Evolutionary conservation across 352 stramenopile genomes (phyloP).

Genomic region (Phytophthora brassicae): DNA sequence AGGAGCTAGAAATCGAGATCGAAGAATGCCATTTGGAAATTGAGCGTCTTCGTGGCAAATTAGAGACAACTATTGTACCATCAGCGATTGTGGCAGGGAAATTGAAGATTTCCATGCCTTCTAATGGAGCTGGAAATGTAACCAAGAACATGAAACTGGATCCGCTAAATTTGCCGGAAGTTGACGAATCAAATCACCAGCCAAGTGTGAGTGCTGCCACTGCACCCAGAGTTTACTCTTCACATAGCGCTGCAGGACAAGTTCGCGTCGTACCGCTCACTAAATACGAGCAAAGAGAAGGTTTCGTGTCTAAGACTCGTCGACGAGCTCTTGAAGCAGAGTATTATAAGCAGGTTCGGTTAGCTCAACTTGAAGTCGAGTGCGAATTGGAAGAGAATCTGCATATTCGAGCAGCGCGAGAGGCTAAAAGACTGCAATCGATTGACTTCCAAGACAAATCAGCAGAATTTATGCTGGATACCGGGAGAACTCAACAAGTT

Average conservation of each 20-base stretch:
- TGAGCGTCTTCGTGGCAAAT: constrained; percentile 39
- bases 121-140: constrained; percentile 2
- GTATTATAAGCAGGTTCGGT: constrained; percentile 67
- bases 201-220: background rate
- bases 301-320: constrained; percentile 61
- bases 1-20: constrained; percentile 63
- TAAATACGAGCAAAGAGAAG: constrained; percentile 30
- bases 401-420: constrained; percentile 52
- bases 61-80: constrained; percentile 9
- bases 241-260: constrained; percentile 16
- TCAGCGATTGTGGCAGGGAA: constrained; percentile 43
- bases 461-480: constrained; percentile 6
- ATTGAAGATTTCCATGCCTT: constrained; percentile 38
- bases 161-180: constrained; percentile 5
- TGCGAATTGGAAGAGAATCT: constrained; percentile 79
- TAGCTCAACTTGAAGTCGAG: constrained; percentile 67
- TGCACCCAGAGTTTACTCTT: background rate
- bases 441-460: constrained; percentile 22
- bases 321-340: constrained; percentile 56
- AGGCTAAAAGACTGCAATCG: constrained; percentile 31
- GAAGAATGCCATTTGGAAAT: constrained; percentile 65
- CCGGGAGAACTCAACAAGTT: background rate
- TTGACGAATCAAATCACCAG: background rate
- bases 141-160: constrained; percentile 23
- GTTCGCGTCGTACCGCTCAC: constrained; percentile 18